phyloP scores from a whole-genome alignment of 179 eudicot species.

The Camellia oleifera region DNA sequence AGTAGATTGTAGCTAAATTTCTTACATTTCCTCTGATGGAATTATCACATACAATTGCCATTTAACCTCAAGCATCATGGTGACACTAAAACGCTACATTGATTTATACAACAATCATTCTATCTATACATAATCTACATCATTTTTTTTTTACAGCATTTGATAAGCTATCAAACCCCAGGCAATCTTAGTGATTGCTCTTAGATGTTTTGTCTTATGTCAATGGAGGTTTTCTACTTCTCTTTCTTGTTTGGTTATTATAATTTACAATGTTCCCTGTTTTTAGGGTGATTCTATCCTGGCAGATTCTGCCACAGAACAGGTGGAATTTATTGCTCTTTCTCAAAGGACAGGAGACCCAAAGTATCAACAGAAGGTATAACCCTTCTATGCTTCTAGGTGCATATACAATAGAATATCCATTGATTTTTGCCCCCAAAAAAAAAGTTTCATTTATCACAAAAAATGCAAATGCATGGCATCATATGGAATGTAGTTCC shows the following conservation, averaged over 20 bases:
- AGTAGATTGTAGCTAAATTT: neutral
- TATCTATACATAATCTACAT: neutral
- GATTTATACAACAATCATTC: neutral
- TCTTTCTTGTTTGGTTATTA: neutral
- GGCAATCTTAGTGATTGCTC: constrained; percentile 1
- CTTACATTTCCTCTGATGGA: neutral
- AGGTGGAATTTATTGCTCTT: constrained; percentile 97
- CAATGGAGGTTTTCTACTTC: neutral
- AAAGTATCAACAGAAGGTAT: constrained; percentile 95
- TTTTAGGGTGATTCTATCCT: constrained; percentile 85
- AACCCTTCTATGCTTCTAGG: neutral
- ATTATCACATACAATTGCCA: constrained; percentile 1
- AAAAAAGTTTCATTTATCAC: neutral
- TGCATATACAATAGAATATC: neutral
- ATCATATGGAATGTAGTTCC: constrained; percentile 7
- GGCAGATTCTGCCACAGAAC: constrained; percentile 99
- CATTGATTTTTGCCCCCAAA: neutral
- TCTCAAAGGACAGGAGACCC: constrained; percentile 98
- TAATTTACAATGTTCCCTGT: neutral
- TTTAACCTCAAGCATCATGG: neutral
- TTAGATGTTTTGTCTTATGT: no score
- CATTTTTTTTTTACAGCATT: constrained; percentile 1
- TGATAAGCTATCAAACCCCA: neutral
- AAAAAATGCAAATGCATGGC: neutral
- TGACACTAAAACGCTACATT: neutral